Evolutionary conservation across 306 rosid genomes (phyloP).

Genomic region (Parietaria judaica): DNA sequence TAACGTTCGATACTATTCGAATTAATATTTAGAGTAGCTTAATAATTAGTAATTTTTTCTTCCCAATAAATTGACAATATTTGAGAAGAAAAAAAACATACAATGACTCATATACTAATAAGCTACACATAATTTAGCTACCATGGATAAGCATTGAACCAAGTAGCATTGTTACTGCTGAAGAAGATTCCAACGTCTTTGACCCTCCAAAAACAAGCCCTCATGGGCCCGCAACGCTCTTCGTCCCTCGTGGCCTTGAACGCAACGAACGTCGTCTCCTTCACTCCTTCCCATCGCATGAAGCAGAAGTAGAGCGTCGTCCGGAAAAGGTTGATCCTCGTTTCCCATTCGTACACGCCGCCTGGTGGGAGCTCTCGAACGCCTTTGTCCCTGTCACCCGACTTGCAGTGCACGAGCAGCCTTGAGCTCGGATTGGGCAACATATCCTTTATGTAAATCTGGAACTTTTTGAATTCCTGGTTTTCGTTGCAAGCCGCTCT

Average conservation of each 20-base stretch:
- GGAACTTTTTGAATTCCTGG: background rate
- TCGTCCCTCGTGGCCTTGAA: slow-evolving; percentile 3
- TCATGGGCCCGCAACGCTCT: background rate
- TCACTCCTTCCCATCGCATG: background rate
- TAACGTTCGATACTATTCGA: too few species aligned
- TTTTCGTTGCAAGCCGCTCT: background rate
- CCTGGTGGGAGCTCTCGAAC: background rate
- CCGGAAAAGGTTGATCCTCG: background rate
- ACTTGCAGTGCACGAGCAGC: background rate
- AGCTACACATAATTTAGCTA: background rate
- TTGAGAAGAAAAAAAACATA: too few species aligned
- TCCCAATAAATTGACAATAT: too few species aligned
- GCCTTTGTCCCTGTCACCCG: background rate
- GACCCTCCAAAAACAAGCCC: slow-evolving; percentile 4
- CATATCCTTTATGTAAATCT: background rate
- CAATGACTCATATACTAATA: too few species aligned
- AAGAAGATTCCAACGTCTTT: slow-evolving; percentile 5
- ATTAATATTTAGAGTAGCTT: too few species aligned
- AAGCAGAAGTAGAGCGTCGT: slow-evolving; percentile 1
- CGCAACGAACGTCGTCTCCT: background rate
- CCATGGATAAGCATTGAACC: slow-evolving; percentile 4
- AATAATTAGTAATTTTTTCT: too few species aligned
- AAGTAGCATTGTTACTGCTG: slow-evolving; percentile 7
- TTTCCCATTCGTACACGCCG: background rate
- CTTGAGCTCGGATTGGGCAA: background rate